A percentile compares a stretch with the other conserved stretches of the same genome.
Evolutionary conservation across 2,329 filamentous ascomycete genomes (phyloP).

Genomic region (Colletotrichum eremochloae): DNA sequence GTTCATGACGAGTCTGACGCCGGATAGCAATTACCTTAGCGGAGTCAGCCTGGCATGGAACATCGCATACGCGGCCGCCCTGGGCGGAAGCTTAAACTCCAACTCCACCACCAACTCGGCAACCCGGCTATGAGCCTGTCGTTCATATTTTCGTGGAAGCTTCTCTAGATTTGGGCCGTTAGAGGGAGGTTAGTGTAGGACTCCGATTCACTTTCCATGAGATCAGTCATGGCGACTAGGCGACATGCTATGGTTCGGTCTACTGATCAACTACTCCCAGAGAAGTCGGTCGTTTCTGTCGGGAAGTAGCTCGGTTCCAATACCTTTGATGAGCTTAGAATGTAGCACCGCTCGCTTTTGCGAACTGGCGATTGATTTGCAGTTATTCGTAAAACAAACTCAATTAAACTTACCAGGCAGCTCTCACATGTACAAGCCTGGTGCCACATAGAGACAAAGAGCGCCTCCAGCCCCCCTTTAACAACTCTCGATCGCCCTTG

Average conservation of each 20-base stretch:
- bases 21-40: constrained; percentile 6
- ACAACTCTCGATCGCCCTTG: not conserved
- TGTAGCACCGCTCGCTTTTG: not conserved
- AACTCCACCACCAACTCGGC: constrained; percentile 12
- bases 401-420: not conserved
- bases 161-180: no score
- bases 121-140: not conserved
- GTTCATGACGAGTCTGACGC: constrained; percentile 29
- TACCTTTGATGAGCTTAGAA: not conserved
- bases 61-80: constrained; percentile 29
- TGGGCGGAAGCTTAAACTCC: constrained; percentile 23
- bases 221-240: no score
- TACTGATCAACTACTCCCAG: no score
- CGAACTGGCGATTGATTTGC: not conserved
- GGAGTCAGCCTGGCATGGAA: constrained; percentile 27
- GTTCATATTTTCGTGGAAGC: not conserved
- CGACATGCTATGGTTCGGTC: no score
- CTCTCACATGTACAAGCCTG: not conserved
- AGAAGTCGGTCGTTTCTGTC: no score
- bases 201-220: not conserved
- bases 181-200: not conserved
- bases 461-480: not conserved
- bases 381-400: not conserved
- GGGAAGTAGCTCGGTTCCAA: not conserved
- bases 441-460: not conserved